phyloP scores from a whole-genome alignment of 805 yeast species.

The Candida dendrica region DNA sequence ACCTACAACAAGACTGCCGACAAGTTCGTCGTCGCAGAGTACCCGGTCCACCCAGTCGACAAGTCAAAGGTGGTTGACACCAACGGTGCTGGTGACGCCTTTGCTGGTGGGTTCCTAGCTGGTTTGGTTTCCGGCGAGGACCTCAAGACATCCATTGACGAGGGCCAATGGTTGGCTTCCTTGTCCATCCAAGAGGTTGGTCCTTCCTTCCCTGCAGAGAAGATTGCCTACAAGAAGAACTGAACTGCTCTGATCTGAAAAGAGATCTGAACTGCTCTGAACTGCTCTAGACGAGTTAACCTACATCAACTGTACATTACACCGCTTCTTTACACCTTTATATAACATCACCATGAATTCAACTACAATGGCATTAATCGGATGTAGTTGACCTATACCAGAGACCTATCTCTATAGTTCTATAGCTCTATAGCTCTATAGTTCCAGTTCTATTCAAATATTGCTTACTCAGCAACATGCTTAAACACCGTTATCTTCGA shows the following conservation, averaged over 20 bases:
- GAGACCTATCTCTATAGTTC: too few species aligned
- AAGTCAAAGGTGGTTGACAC: slow-evolving; percentile 73
- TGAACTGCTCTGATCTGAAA: too few species aligned
- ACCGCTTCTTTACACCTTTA: too few species aligned
- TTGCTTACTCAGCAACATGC: too few species aligned
- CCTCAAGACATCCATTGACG: slow-evolving; percentile 55
- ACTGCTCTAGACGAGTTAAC: too few species aligned
- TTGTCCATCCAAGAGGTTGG: slow-evolving; percentile 90
- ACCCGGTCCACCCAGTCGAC: slow-evolving; percentile 68
- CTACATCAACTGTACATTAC: not conserved
- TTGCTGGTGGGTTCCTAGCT: slow-evolving; percentile 93
- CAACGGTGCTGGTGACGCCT: slow-evolving; percentile 99
- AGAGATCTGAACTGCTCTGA: too few species aligned
- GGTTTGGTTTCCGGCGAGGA: slow-evolving; percentile 72
- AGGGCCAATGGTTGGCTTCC: slow-evolving; percentile 96
- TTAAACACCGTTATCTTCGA: too few species aligned
- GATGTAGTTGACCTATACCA: too few species aligned
- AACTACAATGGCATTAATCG: too few species aligned
- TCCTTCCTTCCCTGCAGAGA: slow-evolving; percentile 85
- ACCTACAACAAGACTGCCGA: slow-evolving; percentile 43
- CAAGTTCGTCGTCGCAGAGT: slow-evolving; percentile 40
- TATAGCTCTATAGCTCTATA: too few species aligned
- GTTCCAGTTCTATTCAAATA: too few species aligned
- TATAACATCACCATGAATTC: not conserved
- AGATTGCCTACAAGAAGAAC: slow-evolving; percentile 36